Conservation (phyloP, 306 rosid species). For the Biancaea sappan region DNA sequence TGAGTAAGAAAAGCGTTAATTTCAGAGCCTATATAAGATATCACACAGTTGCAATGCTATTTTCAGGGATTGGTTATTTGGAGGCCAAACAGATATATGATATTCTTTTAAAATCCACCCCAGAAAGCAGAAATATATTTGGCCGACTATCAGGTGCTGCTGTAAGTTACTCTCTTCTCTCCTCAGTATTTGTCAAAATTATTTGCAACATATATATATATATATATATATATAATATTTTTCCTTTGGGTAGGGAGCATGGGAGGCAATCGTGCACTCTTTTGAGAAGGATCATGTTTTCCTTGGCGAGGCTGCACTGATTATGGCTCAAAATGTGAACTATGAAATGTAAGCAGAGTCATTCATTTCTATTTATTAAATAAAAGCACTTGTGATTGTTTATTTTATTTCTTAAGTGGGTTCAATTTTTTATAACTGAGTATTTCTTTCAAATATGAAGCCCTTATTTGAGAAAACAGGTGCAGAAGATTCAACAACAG, state of each 20-base stretch:
- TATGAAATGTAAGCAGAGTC: slow-evolving; percentile 79
- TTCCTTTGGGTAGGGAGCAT: slow-evolving; percentile 63
- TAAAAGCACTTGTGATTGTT: not conserved
- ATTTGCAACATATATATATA: not conserved
- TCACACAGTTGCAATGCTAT: slow-evolving; percentile 21
- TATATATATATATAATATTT: not conserved
- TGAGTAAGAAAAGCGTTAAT: not conserved
- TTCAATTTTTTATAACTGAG: slow-evolving; percentile 17
- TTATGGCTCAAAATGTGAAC: slow-evolving; percentile 83
- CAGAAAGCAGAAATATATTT: slow-evolving; percentile 87
- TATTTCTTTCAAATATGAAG: slow-evolving; percentile 45
- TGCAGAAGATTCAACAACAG: slow-evolving; percentile 96
- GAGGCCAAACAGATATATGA: slow-evolving; percentile 80
- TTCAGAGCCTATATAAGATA: not conserved
- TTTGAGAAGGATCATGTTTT: slow-evolving; percentile 87
- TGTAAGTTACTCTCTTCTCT: slow-evolving; percentile 51
- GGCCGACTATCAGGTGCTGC: slow-evolving; percentile 90
- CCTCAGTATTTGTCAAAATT: not conserved
- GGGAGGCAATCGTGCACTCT: slow-evolving; percentile 77
- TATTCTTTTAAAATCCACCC: slow-evolving; percentile 66
- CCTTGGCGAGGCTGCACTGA: slow-evolving; percentile 95
- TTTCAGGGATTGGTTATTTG: slow-evolving; percentile 77
- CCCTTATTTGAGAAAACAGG: slow-evolving; percentile 90
- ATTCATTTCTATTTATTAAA: slow-evolving; percentile 13
- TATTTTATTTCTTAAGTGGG: slow-evolving; percentile 7